Conservation (phyloP, 495 filamentous ascomycete genomes). For the Echria macrotheca region DNA sequence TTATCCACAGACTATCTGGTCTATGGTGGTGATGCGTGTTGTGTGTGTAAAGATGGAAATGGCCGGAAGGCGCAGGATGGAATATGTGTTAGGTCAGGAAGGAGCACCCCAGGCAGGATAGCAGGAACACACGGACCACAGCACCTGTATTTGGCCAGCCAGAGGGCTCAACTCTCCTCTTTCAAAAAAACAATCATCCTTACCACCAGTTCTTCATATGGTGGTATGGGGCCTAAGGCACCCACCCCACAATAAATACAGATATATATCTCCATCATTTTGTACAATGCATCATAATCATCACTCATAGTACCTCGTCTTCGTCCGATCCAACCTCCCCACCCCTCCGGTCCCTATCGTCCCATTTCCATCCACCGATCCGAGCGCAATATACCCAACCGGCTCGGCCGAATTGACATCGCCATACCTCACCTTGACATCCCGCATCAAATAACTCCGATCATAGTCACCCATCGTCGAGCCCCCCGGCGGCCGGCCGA, state of each 20-base stretch:
- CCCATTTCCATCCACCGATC: not conserved
- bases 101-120: too few species aligned
- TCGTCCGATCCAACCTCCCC: not conserved
- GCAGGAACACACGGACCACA: too few species aligned
- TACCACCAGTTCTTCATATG: too few species aligned
- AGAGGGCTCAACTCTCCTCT: too few species aligned
- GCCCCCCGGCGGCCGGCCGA: not conserved
- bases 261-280: not conserved
- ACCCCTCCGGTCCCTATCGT: not conserved
- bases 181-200: too few species aligned
- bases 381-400: not conserved
- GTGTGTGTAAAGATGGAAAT: too few species aligned
- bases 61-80: too few species aligned
- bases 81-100: not conserved
- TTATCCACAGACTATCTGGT: too few species aligned
- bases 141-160: too few species aligned
- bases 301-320: not conserved
- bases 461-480: constrained; percentile 1
- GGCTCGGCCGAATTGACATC: not conserved
- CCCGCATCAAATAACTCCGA: not conserved
- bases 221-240: too few species aligned
- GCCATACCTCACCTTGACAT: not conserved
- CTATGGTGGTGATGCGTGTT: too few species aligned
- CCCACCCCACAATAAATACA: too few species aligned
- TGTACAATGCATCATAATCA: not conserved